Evolutionary conservation across 495 filamentous ascomycete genomes (phyloP).

Genomic region (Tuber indicum): DNA sequence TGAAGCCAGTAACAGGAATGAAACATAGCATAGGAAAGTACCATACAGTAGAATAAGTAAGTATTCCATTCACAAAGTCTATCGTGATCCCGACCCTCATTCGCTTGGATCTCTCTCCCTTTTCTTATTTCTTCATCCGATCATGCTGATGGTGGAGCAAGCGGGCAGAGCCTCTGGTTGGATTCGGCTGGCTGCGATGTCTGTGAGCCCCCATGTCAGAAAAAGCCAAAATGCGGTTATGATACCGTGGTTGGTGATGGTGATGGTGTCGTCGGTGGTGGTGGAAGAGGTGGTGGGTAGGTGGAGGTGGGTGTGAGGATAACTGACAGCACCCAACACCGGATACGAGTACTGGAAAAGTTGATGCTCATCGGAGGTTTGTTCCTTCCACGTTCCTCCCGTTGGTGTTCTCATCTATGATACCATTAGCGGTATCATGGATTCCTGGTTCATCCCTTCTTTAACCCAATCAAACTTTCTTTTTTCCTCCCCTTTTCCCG

Average conservation of each 20-base stretch:
- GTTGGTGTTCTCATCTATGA: background rate
- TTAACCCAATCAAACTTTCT: background rate
- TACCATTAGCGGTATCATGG: background rate
- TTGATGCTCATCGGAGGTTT: background rate
- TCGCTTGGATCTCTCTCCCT: background rate
- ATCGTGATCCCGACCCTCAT: background rate
- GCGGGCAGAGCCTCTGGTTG: background rate
- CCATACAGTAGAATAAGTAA: background rate
- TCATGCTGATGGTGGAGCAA: background rate
- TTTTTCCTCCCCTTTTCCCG: background rate
- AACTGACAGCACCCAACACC: background rate
- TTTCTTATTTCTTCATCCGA: background rate
- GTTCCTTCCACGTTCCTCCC: background rate
- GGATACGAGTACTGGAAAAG: background rate
- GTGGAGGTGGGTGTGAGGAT: background rate
- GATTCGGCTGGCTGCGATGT: background rate
- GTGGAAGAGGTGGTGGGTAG: background rate
- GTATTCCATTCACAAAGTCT: background rate
- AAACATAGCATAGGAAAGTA: background rate
- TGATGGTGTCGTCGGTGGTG: background rate
- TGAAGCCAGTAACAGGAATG: background rate
- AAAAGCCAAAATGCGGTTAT: background rate
- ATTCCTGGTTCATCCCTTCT: background rate
- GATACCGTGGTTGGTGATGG: background rate
- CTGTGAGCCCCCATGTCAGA: background rate